Evolutionary conservation across 83 land plant species (phyloP), one percentile per base, ranked within the genome.

Genomic region (Thuja plicata): DNA sequence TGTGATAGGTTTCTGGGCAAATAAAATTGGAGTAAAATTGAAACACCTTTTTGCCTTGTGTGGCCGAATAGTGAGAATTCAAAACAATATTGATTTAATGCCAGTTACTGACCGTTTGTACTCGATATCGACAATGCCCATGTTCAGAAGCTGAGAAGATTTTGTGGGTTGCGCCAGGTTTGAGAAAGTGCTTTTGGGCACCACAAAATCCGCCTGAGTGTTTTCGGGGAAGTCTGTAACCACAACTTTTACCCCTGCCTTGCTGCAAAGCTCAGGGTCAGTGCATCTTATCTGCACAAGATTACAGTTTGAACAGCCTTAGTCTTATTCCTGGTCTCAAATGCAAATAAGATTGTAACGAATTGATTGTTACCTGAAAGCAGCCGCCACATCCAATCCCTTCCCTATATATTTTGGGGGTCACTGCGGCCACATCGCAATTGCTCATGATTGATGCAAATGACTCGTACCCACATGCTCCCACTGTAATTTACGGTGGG

Each of bases 331-430:
- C 1, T 16, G 24, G n/a, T 80, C 85, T n/a, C n/a, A n/a, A n/a
- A n/a, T n/a, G n/a, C 9, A 12, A 74, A 38, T 19, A 16, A 1
- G 50, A 34, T 27, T 24, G 0, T 27, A 5, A 66, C 0, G 37
- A 5, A 16, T 19, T 30, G 43, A 43, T 1, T 76, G 1, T 1
- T 6, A 92, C 95, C 94, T 95, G 93, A 88, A 90, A 95, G 88
- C 96, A 95, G 3, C 90, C 92, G 32, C 96, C 96, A 87, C 96
- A 95, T 43, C 94, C 92, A 71, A 89, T 84, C 3, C 96, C 96
- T n/a, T 88, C 90, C 84, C 90, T 93, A 87, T 87, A 95, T 57
- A 95, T 57, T 30, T 88, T 85, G 88, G 94, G 71, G 21, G 74
- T 89, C 48, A 57, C 96, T 41, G 93, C 92, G 4, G 93, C 96